Evolutionary conservation across 2,329 filamentous ascomycete genomes (phyloP).

Genomic region (Sporothrix inflata): DNA sequence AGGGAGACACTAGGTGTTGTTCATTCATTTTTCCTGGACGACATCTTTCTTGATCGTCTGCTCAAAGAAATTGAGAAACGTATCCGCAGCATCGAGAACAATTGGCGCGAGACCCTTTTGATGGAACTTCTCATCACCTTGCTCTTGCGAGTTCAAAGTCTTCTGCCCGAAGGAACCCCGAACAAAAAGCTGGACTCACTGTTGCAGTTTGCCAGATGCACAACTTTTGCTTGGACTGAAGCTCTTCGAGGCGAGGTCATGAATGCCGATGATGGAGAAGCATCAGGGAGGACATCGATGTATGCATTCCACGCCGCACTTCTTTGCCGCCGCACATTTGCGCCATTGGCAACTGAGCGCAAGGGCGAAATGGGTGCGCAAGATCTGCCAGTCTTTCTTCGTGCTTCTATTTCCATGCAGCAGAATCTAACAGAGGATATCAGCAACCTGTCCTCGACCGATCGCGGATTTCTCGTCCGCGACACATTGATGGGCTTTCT

Average conservation of each 20-base stretch:
- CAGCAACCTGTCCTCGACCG: background rate
- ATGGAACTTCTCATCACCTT: constrained; percentile 63
- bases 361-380: background rate
- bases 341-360: constrained; percentile 11
- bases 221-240: constrained; percentile 55
- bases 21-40: constrained; percentile 56
- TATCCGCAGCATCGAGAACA: constrained; percentile 52
- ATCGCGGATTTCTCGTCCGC: background rate
- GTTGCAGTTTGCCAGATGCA: constrained; percentile 47
- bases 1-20: constrained; percentile 44
- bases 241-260: constrained; percentile 51
- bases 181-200: constrained; percentile 35
- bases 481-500: constrained; percentile 16
- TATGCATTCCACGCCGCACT: constrained; percentile 60
- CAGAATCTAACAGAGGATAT: constrained; percentile 26
- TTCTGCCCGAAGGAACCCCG: background rate
- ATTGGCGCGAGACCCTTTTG: constrained; percentile 61
- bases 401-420: constrained; percentile 28
- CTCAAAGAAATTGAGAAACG: constrained; percentile 49
- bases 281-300: constrained; percentile 43
- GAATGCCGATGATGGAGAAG: constrained; percentile 43
- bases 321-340: constrained; percentile 53
- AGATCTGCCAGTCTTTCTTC: constrained; percentile 16
- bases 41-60: constrained; percentile 53
- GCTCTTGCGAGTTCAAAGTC: constrained; percentile 45